Percentiles rank a stretch among this genome's conserved stretches.
phyloP scores from a whole-genome alignment of 1,284 basidiomycete genomes.

The Austropuccinia psidii region DNA sequence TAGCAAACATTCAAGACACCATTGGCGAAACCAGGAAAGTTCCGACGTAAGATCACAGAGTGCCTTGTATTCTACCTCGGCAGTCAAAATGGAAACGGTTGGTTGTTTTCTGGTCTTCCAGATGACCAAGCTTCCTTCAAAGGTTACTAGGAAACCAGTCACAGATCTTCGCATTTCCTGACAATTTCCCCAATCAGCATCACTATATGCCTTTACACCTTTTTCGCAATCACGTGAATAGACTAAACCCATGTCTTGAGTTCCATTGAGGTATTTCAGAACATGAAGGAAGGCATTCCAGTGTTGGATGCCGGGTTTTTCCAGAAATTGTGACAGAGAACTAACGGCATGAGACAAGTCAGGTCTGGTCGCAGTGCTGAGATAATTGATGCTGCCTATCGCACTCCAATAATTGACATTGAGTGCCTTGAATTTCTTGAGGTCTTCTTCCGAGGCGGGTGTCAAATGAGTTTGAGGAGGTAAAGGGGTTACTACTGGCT shows the following conservation, averaged over 20 bases:
- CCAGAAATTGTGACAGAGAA: not conserved
- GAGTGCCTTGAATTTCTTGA: not conserved
- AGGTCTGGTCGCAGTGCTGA: not conserved
- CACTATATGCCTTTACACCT: too few species aligned
- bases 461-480: not conserved
- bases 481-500: not conserved
- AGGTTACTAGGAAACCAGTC: too few species aligned
- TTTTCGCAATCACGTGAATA: too few species aligned
- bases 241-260: too few species aligned
- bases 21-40: not conserved
- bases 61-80: not conserved
- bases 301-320: not conserved
- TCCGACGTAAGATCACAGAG: not conserved
- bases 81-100: not conserved
- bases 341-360: constrained; percentile 10
- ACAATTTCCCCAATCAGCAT: too few species aligned
- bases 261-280: not conserved
- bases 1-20: too few species aligned
- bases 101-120: constrained; percentile 13
- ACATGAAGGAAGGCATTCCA: constrained; percentile 7
- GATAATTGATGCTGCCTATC: not conserved
- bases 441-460: not conserved
- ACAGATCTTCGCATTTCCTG: too few species aligned
- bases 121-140: not conserved
- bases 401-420: not conserved